Base-by-base conservation (phyloP, 2,329 filamentous ascomycete genomes). In the Neocucurbitaria cava region DNA sequence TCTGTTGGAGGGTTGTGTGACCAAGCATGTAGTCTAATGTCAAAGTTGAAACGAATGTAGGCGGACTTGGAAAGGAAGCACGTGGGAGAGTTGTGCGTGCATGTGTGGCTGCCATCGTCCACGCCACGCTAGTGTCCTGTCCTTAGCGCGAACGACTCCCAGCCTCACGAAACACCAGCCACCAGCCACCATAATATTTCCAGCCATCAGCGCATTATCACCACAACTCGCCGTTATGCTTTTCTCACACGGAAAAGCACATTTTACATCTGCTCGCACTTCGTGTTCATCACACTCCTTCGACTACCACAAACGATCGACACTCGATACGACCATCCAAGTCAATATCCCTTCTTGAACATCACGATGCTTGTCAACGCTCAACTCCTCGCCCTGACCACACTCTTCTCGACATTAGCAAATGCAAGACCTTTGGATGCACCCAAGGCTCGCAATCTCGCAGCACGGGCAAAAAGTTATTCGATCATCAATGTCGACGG, bases 401-500 rank as follows among this genome's bases (percentile, higher is more conserved):
- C 66, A 9, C 52, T 70, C 18, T 48, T 67, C 26, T 66, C 68
- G n/a, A 60, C 57, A 15, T 28, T 74, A 15, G 54, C 49, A 23
- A 54, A 49, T 47, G 67, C 54, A n/a, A 53, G 69, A 26, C 73
- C 73, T 2, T 55, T 76, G 17, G 66, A 72, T 13, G 53, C 57
- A 45, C 26, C 39, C 5, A 56, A 59, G 35, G 52, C 54, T 24
- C 56, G 49, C 24, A 36, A 65, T 15, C 20, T 69, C 26, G 59
- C 52, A 24, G 61, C 61, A 23, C 69, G 71, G 11, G 60, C 64
- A 28, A 76, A 72, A 52, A 71, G 67, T 28, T 77, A 76, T 49
- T 65, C 70, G 3, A 64, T 77, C n/a, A 71, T 77, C 59, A 77
- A 77, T 46, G 75, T 76, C 20, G 75, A 75, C 39, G 75, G 75